Evolutionary conservation across 1,284 basidiomycete species (phyloP).

Genomic region (Sporisorium graminicola): DNA sequence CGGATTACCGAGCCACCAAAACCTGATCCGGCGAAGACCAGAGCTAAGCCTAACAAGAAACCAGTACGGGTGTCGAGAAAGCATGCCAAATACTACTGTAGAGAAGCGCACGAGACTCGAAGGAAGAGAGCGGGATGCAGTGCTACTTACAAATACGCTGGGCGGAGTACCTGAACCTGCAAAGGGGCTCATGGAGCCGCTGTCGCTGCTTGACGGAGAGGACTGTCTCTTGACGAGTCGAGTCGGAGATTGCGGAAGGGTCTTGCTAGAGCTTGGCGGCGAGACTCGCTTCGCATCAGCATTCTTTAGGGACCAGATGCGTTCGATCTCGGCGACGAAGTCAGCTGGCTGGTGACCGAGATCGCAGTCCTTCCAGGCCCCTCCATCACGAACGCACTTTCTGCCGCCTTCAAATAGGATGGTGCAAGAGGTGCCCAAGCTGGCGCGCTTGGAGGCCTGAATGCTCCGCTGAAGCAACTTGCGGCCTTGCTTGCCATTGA

Average conservation of each 20-base stretch:
- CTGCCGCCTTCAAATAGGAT: constrained; percentile 52
- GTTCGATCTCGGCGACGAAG: constrained; percentile 58
- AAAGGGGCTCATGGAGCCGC: constrained; percentile 23
- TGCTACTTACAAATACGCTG: constrained; percentile 60
- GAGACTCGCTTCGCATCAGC: constrained; percentile 2
- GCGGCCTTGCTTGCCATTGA: constrained; percentile 44
- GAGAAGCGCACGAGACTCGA: neutral
- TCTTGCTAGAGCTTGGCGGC: constrained; percentile 1
- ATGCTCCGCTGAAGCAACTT: constrained; percentile 49
- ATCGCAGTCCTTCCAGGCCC: constrained; percentile 59
- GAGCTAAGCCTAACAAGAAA: neutral
- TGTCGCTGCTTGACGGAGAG: constrained; percentile 18
- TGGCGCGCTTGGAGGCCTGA: constrained; percentile 25
- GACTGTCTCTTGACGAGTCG: constrained; percentile 34
- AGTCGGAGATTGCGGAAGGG: constrained; percentile 1
- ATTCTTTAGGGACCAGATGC: constrained; percentile 41
- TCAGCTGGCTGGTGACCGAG: constrained; percentile 52
- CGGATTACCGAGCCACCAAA: too few relatives aligned
- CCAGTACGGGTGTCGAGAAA: neutral
- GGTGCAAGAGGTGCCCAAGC: constrained; percentile 48
- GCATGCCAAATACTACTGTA: too few relatives aligned
- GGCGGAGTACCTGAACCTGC: constrained; percentile 48
- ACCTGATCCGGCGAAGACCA: neutral
- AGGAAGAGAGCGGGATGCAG: neutral
- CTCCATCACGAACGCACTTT: constrained; percentile 55